phyloP scores from a whole-genome alignment of 345 rosid species.

The Aegle marmelos region DNA sequence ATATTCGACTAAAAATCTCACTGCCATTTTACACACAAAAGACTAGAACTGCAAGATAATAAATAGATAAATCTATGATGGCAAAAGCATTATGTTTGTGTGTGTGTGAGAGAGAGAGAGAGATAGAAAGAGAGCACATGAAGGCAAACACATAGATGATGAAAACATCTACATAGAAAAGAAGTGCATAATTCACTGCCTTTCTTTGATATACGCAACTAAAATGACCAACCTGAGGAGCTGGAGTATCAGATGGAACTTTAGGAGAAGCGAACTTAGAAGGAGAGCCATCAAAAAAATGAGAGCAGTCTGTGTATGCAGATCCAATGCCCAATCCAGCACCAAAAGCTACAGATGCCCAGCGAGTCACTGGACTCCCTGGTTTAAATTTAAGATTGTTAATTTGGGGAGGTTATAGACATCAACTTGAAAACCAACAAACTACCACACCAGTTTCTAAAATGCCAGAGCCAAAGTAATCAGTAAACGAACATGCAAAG shows the following conservation, averaged over 20 bases:
- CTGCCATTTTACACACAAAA: not conserved
- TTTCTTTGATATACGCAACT: not conserved
- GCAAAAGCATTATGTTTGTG: not conserved
- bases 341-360: conserved; percentile 92
- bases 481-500: not conserved
- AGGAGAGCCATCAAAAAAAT: conserved; percentile 52
- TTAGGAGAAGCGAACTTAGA: conserved; percentile 41
- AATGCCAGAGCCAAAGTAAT: not conserved
- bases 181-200: not conserved
- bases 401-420: not conserved
- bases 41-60: not conserved
- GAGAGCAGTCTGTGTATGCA: conserved; percentile 77
- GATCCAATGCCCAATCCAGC: conserved; percentile 95
- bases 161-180: not conserved
- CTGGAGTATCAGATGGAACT: conserved; percentile 33
- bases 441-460: not conserved
- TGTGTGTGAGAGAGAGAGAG: not conserved
- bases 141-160: not conserved
- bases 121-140: not conserved
- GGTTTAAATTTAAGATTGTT: not conserved
- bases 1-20: not conserved
- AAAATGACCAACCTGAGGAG: conserved; percentile 46
- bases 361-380: conserved; percentile 87
- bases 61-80: not conserved
- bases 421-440: not conserved